Evolutionary conservation across 106 monocot genomes (phyloP), one percentile per base, ranked within the genome.

Genomic region (Gastrodia elata): DNA sequence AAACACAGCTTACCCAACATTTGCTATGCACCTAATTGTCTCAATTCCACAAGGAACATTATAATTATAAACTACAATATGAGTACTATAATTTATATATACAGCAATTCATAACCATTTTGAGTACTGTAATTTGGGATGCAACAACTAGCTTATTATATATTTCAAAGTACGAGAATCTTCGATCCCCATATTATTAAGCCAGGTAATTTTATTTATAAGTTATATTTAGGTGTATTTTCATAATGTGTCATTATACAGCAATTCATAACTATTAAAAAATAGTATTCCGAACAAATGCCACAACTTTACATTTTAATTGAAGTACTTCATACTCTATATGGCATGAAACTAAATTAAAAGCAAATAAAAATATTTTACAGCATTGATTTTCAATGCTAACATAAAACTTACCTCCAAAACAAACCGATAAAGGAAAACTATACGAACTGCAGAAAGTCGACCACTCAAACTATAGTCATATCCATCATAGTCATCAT

Each of bases 391-490:
- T 39, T 40, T 69, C 10, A 39, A 26, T 26, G 26, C 26, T 26
- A 39, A 18, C 61, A 30, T 61, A n/a, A 64, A 38, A 65, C 76
- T 18, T 80, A 97, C 96, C 86, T 97, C 96, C 68, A 92, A 92
- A 78, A 97, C 80, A 85, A 97, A 97, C 5, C 96, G 88, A 37
- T 97, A 92, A 58, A 97, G 86, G 74, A 97, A 97, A 57, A 97
- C 83, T 84, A 97, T 97, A 27, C 88, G 92, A 0, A 97, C 92
- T 65, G 90, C 90, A 59, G 92, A 97, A 73, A 97, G 92, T 55
- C 81, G 82, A 30, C 96, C 90, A 76, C 70, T 77, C 80, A 97
- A 82, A 44, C 96, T 90, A 68, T 97, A 97, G 79, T 92, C 92
- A 82, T 92, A 76, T 34, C 96, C 96, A 64, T 86, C 77, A 73